Base-by-base conservation (phyloP, 495 filamentous ascomycete species). In the Lineolata rhizophorae region DNA sequence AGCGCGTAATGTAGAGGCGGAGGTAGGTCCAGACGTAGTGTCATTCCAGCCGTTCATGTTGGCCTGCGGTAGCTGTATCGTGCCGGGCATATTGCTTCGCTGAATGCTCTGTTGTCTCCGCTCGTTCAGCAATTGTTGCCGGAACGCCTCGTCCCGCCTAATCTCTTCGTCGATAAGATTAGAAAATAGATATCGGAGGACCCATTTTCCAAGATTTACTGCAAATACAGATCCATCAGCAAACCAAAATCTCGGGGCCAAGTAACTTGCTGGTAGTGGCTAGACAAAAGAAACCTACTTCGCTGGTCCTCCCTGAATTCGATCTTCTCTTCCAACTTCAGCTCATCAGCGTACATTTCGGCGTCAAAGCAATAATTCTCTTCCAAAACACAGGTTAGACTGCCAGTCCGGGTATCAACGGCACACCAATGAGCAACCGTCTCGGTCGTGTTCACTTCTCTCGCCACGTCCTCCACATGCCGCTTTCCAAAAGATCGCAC, bases 131-230 rank as follows among this genome's bases (percentile, higher is more conserved):
- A 87, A 59, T 29, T 64, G 56, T 20, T 66, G 58, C 19, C 90
- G 67, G 48, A 76, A 76, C 5, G 54, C 52, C 45, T 72, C 67
- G 46, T 97, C 87, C 20, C 79, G 70, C 34, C 64, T 64, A 39
- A 90, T 75, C 52, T 94, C 77, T 50, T 91, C 81, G 36, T 85
- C 76, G 27, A 95, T 79, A 26, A 97, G 60, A 24, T 74, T 76
- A 15, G 71, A 71, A 50, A 97, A 97, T 1, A 97, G 65, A 52
- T 92, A 92, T 29, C 87, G 70, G 27, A 97, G 61, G 32, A 95
- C 66, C 87, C 87, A 97, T 60, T 91, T 93, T 3, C 87, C 87
- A 32, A 95, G 69, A 50, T 93, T 95, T 46, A 97, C 82, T 92
- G 25, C 10, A 31, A 31, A 30, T 11, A 5, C 9, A 42, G 18